Base-by-base conservation (phyloP, 306 rosid species). In the Neltuma alba region DNA sequence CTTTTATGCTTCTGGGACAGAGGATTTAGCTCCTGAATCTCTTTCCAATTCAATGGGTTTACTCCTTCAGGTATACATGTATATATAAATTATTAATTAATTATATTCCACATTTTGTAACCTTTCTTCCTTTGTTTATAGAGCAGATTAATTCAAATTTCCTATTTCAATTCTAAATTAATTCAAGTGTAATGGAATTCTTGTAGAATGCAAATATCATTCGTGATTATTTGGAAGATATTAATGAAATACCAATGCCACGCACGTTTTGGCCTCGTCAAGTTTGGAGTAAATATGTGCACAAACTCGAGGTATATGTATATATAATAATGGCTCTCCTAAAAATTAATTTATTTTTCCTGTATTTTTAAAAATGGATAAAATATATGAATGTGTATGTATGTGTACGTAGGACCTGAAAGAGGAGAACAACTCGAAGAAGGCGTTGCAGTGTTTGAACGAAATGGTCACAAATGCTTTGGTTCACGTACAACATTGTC, bases 381-480 rank as follows among this genome's bases (percentile, higher is more conserved):
- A 55, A 21, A n/a, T 55, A 57, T 11, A 9, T 1, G 8, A 9
- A 47, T 47, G 4, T 23, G 21, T n/a, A n/a, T n/a, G n/a, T n/a
- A n/a, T n/a, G n/a, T n/a, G n/a, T n/a, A n/a, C n/a, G n/a, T 80
- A 90, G 92, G 94, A 90, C 80, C 83, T 88, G 80, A 90, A 90
- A 81, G 71, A 81, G 44, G 88, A 90, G 83, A 74, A 79, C 25
- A 90, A 88, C 76, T 88, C 94, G 3, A 86, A 28, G 33, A 88
- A 86, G 83, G 94, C 94, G n/a, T 87, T 90, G 77, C 90, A 90
- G 50, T 88, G 94, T 62, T 79, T 90, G 81, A 90, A 90, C 71
- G 94, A 90, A 85, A 84, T 90, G 92, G 94, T 90, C 69, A 86
- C 89, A 61, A 85, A 90, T 83, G 87, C 88, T 38, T 81, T 90